These are phyloP conservation scores for Aspergillus sp. DNA, from an alignment of 2,329 filamentous ascomycete species.

Conservation along the genomic window DNA sequence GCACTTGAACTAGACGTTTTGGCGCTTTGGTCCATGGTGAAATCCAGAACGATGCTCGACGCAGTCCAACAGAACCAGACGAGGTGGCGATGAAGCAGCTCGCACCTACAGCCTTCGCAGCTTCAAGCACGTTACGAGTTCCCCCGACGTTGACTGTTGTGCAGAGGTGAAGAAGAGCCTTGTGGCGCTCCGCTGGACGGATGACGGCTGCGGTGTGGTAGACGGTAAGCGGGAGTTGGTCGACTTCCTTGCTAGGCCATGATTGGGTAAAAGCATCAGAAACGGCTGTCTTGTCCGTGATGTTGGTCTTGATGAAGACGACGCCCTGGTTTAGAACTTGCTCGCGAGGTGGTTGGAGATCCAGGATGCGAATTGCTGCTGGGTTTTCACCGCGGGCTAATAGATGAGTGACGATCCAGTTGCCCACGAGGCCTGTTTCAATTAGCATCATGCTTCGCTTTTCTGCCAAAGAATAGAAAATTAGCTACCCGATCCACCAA, in stretches of 20 bases:
- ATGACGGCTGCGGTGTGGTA: conserved; percentile 54
- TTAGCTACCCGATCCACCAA: conserved; percentile 32
- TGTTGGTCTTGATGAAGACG: conserved; percentile 44
- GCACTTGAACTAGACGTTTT: conserved; percentile 38
- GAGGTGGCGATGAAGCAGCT: conserved; percentile 50
- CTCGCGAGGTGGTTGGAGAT: conserved; percentile 42
- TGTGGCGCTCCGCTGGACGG: conserved; percentile 44
- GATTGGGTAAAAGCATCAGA: conserved; percentile 41
- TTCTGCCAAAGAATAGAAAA: not conserved
- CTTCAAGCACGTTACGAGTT: conserved; percentile 44
- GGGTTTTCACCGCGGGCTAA: conserved; percentile 48
- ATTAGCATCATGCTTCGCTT: not conserved
- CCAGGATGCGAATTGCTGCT: conserved; percentile 48
- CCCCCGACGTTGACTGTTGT: conserved; percentile 47
- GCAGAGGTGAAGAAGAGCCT: conserved; percentile 40
- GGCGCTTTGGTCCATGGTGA: conserved; percentile 40
- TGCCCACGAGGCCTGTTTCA: conserved; percentile 48
- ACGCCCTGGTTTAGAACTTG: conserved; percentile 40
- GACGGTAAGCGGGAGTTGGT: conserved; percentile 47
- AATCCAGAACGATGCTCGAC: conserved; percentile 39
- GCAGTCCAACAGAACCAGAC: conserved; percentile 43
- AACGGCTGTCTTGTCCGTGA: conserved; percentile 42
- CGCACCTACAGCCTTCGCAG: conserved; percentile 42
- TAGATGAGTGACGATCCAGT: conserved; percentile 49
- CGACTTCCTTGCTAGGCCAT: conserved; percentile 38